Evolutionary conservation across 2,329 filamentous ascomycete genomes (phyloP).

Genomic region (Raffaelea ambrosiae): DNA sequence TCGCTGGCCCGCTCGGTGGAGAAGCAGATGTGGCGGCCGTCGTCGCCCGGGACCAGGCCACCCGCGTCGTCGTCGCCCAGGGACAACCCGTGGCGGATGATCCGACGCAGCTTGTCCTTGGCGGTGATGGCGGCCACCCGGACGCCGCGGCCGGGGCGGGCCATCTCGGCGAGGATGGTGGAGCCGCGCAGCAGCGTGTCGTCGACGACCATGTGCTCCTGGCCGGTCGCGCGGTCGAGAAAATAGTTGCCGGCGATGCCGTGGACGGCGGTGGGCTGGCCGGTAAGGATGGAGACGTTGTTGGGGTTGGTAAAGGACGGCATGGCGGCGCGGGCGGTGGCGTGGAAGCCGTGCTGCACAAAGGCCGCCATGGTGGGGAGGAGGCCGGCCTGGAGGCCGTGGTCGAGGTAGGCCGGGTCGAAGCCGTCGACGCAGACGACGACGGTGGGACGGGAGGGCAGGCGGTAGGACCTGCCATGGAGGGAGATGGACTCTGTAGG

Average conservation of each 20-base stretch:
- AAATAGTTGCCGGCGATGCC: constrained; percentile 35
- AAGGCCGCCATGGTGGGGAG: constrained; percentile 24
- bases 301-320: constrained; percentile 36
- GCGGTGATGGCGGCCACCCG: constrained; percentile 33
- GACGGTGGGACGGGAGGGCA: constrained; percentile 21
- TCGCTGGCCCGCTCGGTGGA: constrained; percentile 28
- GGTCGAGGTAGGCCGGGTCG: constrained; percentile 29
- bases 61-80: constrained; percentile 11
- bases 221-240: constrained; percentile 27
- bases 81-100: constrained; percentile 27
- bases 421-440: constrained; percentile 35
- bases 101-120: constrained; percentile 33
- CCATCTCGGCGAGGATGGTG: constrained; percentile 31
- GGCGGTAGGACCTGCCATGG: constrained; percentile 1
- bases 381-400: constrained; percentile 23
- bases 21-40: too few species aligned
- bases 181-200: constrained; percentile 29
- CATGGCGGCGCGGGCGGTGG: constrained; percentile 29
- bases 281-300: constrained; percentile 35
- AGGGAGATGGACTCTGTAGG: not conserved
- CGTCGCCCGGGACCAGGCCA: too few species aligned
- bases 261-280: constrained; percentile 27
- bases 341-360: constrained; percentile 26
- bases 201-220: constrained; percentile 32
- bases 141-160: constrained; percentile 24